Conservation (phyloP, 2,329 filamentous ascomycete genomes). For the Cladophialophora bantiana region DNA sequence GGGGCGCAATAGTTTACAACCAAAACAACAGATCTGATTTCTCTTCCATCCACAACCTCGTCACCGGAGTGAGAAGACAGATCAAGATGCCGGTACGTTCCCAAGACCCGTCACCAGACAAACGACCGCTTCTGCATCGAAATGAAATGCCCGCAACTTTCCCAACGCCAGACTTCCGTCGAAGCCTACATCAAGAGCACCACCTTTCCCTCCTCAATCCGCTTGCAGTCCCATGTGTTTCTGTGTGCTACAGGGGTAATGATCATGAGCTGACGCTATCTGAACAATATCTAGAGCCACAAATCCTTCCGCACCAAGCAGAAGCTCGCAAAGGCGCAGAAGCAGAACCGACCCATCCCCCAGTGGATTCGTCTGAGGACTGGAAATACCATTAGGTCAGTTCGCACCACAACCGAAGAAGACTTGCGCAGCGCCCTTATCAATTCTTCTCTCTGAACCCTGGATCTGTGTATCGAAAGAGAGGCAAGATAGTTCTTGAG, state of each 20-base stretch:
- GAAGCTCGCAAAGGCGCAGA: constrained; percentile 99
- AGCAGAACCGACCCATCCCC: constrained; percentile 99
- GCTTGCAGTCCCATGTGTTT: not conserved
- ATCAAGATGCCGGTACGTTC: constrained; percentile 64
- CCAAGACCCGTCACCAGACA: constrained; percentile 11
- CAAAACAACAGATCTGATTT: not conserved
- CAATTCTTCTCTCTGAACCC: too few relatives aligned
- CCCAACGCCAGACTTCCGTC: not conserved
- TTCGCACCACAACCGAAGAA: constrained; percentile 38
- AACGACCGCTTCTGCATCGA: not conserved
- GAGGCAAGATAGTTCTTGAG: too few relatives aligned
- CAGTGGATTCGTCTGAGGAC: constrained; percentile 99
- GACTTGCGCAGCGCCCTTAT: too few relatives aligned
- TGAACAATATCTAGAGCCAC: constrained; percentile 58
- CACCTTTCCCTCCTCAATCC: not conserved
- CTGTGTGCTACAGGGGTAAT: not conserved
- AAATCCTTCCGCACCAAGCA: constrained; percentile 99
- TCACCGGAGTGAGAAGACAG: constrained; percentile 41
- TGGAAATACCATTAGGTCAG: constrained; percentile 99
- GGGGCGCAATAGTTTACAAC: not conserved
- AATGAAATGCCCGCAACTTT: not conserved
- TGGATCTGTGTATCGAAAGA: too few relatives aligned
- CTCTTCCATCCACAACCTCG: constrained; percentile 25
- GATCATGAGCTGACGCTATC: not conserved
- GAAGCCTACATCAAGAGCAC: not conserved